Evolutionary conservation across 495 filamentous ascomycete genomes (phyloP), one percentile per base, ranked within the genome.

Genomic region (Umbilicaria muhlenbergii): DNA sequence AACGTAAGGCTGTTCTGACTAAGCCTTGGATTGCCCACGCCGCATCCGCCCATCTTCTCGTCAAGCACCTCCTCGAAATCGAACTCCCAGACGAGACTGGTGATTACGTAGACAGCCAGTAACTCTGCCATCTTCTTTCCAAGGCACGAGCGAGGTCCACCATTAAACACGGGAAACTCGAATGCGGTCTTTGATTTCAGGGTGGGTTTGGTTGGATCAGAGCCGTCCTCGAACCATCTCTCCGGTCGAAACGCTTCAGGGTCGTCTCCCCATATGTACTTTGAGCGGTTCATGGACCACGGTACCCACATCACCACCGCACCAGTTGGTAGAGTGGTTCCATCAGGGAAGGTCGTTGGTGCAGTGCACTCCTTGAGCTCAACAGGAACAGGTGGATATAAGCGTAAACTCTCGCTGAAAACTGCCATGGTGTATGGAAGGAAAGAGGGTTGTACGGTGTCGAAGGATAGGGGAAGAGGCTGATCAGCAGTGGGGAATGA

Each of bases 81-180:
- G 46, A 74, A 75, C 21, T 52, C 42, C 39, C 63, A 59, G 4
- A 67, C 54, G 52, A 75, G 51, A 0, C 57, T 58, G 4, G 68
- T 63, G 32, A 76, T 62, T 15, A 73, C 69, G 51, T 73, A 64
- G 3, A 67, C 61, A 1, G 67, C 72, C 34, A 77, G 59, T 18
- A 64, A 43, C 51, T 78, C 74, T 3, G 74, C 74, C 73, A 77
- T 75, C 49, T 63, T 71, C 58, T 70, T 73, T 11, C 74, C 74
- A 32, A 77, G 54, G 48, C 74, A 78, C 2, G 65, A 62, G 43
- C 74, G 60, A 5, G 69, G 61, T 1, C 74, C 74, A 12, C 71
- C 74, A 37, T 78, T 76, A 49, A 78, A 78, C 10, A 78, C 74
- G 1, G 74, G 72, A 46, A 70, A 78, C 52, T 75, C 73, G 35